A percentile compares a stretch with the other conserved stretches of the same genome.
These are phyloP conservation scores for Phanerochaete sordida DNA, from an alignment of 768 basidiomycete genomes.

Conservation along the genomic window DNA sequence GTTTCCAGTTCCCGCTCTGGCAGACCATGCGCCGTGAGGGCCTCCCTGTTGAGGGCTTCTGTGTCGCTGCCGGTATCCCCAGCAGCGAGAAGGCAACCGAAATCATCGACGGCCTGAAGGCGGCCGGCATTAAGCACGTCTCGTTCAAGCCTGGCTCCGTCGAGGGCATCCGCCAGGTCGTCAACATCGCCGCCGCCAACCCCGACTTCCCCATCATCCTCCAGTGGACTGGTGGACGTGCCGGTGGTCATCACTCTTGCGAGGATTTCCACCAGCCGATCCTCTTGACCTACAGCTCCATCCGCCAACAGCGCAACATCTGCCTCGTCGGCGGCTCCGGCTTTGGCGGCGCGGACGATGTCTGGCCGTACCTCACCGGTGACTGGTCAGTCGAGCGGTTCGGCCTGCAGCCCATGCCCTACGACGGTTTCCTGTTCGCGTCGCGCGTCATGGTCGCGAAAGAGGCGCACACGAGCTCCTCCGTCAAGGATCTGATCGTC, in stretches of 20 bases:
- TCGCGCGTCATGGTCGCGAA: slow-evolving; percentile 98
- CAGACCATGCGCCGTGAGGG: slow-evolving; percentile 96
- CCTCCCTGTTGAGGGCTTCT: slow-evolving; percentile 96
- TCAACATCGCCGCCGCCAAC: slow-evolving; percentile 92
- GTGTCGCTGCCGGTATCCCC: slow-evolving; percentile 96
- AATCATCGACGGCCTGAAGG: slow-evolving; percentile 81
- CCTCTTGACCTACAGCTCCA: slow-evolving; percentile 82
- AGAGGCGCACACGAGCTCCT: slow-evolving; percentile 92
- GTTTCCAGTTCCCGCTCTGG: slow-evolving; percentile 97
- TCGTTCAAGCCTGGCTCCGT: slow-evolving; percentile 98
- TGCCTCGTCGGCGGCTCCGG: slow-evolving; percentile 91
- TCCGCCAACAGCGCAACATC: slow-evolving; percentile 88
- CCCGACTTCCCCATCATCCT: slow-evolving; percentile 96
- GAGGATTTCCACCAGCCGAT: slow-evolving; percentile 99
- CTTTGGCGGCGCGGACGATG: slow-evolving; percentile 91
- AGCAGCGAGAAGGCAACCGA: slow-evolving; percentile 96
- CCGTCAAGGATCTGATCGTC: slow-evolving; percentile 96
- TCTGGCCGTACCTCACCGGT: slow-evolving; percentile 96
- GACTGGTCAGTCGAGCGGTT: slow-evolving; percentile 88
- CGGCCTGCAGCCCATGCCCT: slow-evolving; percentile 92
- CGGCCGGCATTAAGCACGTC: slow-evolving; percentile 91
- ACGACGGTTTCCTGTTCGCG: slow-evolving; percentile 95
- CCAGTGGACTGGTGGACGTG: slow-evolving; percentile 99
- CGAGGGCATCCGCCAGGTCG: slow-evolving; percentile 95
- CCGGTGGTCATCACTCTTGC: slow-evolving; percentile 96